Evolutionary conservation across 1,284 basidiomycete species (phyloP).

Genomic region (Puccinia hordei): DNA sequence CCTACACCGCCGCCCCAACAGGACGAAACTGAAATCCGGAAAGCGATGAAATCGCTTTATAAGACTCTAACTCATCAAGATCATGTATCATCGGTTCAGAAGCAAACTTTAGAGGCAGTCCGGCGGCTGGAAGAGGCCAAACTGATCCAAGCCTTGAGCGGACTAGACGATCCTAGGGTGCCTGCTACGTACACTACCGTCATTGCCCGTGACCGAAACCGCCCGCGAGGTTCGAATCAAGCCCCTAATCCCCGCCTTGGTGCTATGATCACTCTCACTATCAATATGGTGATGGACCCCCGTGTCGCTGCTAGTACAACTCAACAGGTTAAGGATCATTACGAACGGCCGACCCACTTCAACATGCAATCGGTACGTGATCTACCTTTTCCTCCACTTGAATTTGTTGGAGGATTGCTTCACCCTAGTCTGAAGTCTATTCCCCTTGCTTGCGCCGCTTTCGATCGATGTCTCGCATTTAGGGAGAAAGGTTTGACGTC

Average conservation of each 20-base stretch:
- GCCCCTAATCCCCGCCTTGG: neutral
- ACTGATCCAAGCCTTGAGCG: neutral
- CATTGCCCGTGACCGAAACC: neutral
- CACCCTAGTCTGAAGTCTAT: neutral
- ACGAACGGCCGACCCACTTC: neutral
- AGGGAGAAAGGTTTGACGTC: slow-evolving; percentile 28
- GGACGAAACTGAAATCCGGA: neutral
- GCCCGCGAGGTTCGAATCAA: neutral
- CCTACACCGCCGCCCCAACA: slow-evolving; percentile 26
- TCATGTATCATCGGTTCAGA: neutral
- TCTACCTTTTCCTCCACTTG: neutral
- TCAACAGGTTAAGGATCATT: neutral
- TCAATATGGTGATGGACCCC: slow-evolving; percentile 34
- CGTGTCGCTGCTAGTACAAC: neutral
- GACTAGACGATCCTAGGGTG: neutral
- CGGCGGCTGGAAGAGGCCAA: neutral
- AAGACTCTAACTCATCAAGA: neutral
- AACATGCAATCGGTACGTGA: slow-evolving; percentile 19
- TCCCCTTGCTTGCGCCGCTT: neutral
- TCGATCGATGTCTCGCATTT: neutral
- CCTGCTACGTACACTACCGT: neutral
- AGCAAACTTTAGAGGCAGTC: neutral
- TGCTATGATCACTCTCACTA: slow-evolving; percentile 5
- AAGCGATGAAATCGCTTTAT: neutral
- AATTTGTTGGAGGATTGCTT: neutral